These are phyloP conservation scores for Exophiala lecanii-corni DNA, from an alignment of 2,329 filamentous ascomycete genomes.

Conservation along the genomic window DNA sequence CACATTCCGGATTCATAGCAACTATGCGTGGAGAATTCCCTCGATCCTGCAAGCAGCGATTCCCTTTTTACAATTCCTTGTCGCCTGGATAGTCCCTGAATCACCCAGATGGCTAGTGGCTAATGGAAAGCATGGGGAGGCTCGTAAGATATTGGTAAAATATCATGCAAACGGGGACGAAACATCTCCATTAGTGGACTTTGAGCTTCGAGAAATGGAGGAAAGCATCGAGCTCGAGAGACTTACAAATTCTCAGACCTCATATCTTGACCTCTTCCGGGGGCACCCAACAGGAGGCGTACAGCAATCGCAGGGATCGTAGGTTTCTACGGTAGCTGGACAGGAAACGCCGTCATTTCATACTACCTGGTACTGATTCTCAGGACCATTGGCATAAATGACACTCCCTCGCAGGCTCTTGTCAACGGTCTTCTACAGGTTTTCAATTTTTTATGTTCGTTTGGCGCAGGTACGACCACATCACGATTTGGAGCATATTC, in stretches of 20 bases:
- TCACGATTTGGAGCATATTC: too few relatives aligned
- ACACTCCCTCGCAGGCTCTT: slow-evolving; percentile 29
- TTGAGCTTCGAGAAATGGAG: slow-evolving; percentile 23
- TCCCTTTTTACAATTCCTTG: slow-evolving; percentile 19
- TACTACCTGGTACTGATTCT: slow-evolving; percentile 38
- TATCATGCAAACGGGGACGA: slow-evolving; percentile 26
- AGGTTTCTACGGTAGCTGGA: slow-evolving; percentile 9
- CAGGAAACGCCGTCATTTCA: slow-evolving; percentile 23
- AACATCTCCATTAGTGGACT: slow-evolving; percentile 22
- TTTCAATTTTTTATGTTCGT: slow-evolving; percentile 11
- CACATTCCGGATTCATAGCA: slow-evolving; percentile 25
- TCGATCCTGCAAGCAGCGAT: slow-evolving; percentile 24
- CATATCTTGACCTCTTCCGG: slow-evolving; percentile 19
- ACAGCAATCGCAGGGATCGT: slow-evolving; percentile 8
- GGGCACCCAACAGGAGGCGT: slow-evolving; percentile 10
- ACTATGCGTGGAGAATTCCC: slow-evolving; percentile 26
- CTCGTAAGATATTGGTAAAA: slow-evolving; percentile 20
- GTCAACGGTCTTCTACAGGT: slow-evolving; percentile 23
- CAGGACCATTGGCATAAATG: slow-evolving; percentile 55
- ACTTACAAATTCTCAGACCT: slow-evolving; percentile 1
- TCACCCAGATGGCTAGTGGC: slow-evolving; percentile 29
- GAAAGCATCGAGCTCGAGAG: slow-evolving; percentile 32
- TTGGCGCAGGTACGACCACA: too few relatives aligned
- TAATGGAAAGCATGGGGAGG: slow-evolving; percentile 23
- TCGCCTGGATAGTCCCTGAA: slow-evolving; percentile 26